Evolutionary conservation across 1,139 yeast species (phyloP).

Genomic region (Yamadazyma diospyri): DNA sequence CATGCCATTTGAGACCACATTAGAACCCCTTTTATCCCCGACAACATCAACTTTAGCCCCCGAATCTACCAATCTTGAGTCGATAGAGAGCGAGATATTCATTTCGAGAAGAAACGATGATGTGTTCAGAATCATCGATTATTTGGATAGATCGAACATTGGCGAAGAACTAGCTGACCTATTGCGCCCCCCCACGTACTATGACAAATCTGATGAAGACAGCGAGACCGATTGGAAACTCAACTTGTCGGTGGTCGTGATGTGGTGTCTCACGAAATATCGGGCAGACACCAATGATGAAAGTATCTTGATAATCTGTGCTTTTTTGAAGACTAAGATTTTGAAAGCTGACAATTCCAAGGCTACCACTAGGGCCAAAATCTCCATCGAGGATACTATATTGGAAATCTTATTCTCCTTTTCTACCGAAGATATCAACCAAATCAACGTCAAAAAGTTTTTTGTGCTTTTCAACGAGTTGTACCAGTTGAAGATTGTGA

Average conservation of each 20-base stretch:
- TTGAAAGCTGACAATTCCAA: constrained; percentile 22
- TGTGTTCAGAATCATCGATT: constrained; percentile 28
- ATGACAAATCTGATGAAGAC: constrained; percentile 8
- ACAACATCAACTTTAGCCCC: background rate
- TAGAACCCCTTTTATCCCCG: constrained; percentile 2
- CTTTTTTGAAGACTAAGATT: constrained; percentile 34
- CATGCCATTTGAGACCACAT: constrained; percentile 5
- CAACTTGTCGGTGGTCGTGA: constrained; percentile 35
- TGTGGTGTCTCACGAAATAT: constrained; percentile 49
- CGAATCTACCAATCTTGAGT: constrained; percentile 10
- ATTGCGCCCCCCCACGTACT: constrained; percentile 24
- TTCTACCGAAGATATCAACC: constrained; percentile 27
- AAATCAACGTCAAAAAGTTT: constrained; percentile 29
- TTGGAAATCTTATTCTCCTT: constrained; percentile 42
- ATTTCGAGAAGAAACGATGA: constrained; percentile 33
- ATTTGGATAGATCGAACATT: constrained; percentile 30
- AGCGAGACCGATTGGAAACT: constrained; percentile 33
- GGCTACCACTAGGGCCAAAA: constrained; percentile 25
- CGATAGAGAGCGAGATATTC: constrained; percentile 16
- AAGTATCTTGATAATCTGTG: constrained; percentile 34
- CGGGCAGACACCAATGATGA: constrained; percentile 31
- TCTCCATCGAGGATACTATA: constrained; percentile 47
- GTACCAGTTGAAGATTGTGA: constrained; percentile 46
- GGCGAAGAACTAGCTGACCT: constrained; percentile 28
- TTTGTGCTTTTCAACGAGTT: constrained; percentile 56